Base-by-base conservation (phyloP, 1,139 yeast genomes). In the Meyerozyma smithsonii region DNA sequence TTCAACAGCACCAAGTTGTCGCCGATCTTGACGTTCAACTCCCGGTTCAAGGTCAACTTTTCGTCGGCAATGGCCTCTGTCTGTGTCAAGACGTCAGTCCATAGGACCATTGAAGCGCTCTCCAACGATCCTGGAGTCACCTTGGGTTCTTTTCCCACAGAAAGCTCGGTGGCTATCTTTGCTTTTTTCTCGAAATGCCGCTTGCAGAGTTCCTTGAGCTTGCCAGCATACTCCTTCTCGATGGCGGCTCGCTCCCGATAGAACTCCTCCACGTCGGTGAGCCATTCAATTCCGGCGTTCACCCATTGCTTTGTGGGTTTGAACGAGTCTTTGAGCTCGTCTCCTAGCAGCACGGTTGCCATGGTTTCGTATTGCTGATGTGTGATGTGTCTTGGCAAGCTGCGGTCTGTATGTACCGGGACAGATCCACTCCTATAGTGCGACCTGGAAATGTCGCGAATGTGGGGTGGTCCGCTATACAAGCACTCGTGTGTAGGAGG, bases 91-190 rank as follows among this genome's bases (percentile, higher is more conserved):
- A 92, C 78, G 49, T 88, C 95, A 36, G 81, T 86, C 98, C 98
- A 92, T 4, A 95, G 79, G n/a, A 88, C 96, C 48, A 90, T 64
- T n/a, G 88, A 75, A 0, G 97, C 96, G 47, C 87, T 77, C 56
- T 94, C 98, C 39, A 92, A 67, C 0, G 97, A 89, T 0, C 99
- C 98, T 0, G 98, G 97, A 0, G 99, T 92, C 40, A 87, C 76
- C 36, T 81, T 77, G 0, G 99, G 98, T 20, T 78, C 77, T 47
- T 88, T 96, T 20, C 99, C 99, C 6, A 94, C 98, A 28, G 92
- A 81, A 26, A 94, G 63, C 17, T 66, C 62, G 0, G 94, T 77
- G 20, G 88, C 72, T 10, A 72, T 61, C 51, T 78, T 79, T 33
- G 95, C 84, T 57, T 90, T 88, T 59, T 79, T 84, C 43, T 82